Evolutionary conservation across 345 rosid genomes (phyloP).

Genomic region (Populus ilicifolia): DNA sequence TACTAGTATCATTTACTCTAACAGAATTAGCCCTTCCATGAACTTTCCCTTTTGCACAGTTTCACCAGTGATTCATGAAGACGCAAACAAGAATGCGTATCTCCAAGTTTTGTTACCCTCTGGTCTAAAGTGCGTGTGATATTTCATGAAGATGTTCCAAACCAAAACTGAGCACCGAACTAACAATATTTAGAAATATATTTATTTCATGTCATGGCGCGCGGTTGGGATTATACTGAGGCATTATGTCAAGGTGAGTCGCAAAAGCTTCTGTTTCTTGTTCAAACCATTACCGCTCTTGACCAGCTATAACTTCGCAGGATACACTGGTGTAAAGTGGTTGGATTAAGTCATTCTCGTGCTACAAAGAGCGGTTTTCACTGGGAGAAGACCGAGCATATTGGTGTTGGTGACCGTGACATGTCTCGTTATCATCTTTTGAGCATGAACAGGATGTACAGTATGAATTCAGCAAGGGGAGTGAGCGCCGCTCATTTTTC

Average conservation of each 20-base stretch:
- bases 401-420: background rate
- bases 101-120: no score
- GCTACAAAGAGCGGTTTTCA: background rate
- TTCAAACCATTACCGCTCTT: background rate
- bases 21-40: background rate
- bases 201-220: background rate
- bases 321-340: background rate
- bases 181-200: background rate
- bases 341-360: background rate
- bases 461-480: background rate
- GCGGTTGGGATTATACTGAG: background rate
- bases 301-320: background rate
- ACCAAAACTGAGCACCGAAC: background rate
- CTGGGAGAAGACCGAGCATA: background rate
- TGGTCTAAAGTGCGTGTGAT: background rate
- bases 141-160: background rate
- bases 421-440: background rate
- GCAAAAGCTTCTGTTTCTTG: background rate
- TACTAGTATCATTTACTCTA: conserved; percentile 35
- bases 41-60: background rate
- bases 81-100: background rate
- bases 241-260: conserved; percentile 3
- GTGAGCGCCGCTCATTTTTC: background rate
- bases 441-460: background rate
- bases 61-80: background rate